These are phyloP conservation scores for Hordeum vulgare DNA, from an alignment of 176 grass and related monocot genomes.

Conservation along the genomic window MorexV3_pseudomolecules_assembly NC_058519.1:186961589-186962088, in stretches of 20 bases:
- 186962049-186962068: not conserved
- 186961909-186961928: not conserved
- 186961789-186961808: conserved; percentile 34
- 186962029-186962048: not conserved
- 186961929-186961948: not conserved
- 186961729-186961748: not conserved
- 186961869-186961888: not conserved
- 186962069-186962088: not conserved
- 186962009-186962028: not conserved
- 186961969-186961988: conserved; percentile 37
- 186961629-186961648: not conserved
- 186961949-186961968: conserved; percentile 49
- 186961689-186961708: not conserved
- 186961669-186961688: no score
- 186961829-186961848: not conserved
- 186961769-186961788: conserved; percentile 16
- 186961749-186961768: not conserved
- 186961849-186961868: not conserved
- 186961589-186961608: not conserved
- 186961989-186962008: conserved; percentile 45
- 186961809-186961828: conserved; percentile 52
- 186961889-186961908: not conserved
- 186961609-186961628: no score
- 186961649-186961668: not conserved
- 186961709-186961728: not conserved